These are phyloP conservation scores for Aquanectria penicillioides DNA, from an alignment of 2,329 filamentous ascomycete species.

Conservation along the genomic window DNA sequence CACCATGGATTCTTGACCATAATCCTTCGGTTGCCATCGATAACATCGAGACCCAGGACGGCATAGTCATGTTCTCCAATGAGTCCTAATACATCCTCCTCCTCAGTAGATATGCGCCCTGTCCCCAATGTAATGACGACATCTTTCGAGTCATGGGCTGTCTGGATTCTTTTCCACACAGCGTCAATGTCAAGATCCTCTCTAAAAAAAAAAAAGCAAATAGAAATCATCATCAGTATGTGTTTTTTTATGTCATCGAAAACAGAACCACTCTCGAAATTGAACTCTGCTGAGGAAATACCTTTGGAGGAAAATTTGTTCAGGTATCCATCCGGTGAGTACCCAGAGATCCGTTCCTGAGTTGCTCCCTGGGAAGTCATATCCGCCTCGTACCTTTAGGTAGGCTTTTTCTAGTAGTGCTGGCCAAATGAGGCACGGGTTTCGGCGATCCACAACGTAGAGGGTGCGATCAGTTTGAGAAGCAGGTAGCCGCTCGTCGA, in stretches of 20 bases:
- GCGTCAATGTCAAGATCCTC: slow-evolving; percentile 81
- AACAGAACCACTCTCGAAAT: too few relatives aligned
- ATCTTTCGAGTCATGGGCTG: slow-evolving; percentile 79
- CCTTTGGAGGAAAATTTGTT: slow-evolving; percentile 91
- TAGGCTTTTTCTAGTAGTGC: slow-evolving; percentile 96
- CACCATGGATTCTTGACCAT: slow-evolving; percentile 98
- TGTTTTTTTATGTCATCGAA: too few relatives aligned
- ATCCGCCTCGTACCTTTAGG: slow-evolving; percentile 92
- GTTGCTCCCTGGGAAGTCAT: slow-evolving; percentile 97
- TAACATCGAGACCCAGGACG: slow-evolving; percentile 78
- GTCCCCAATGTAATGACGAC: slow-evolving; percentile 92
- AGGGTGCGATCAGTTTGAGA: slow-evolving; percentile 80
- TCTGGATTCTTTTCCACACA: slow-evolving; percentile 81
- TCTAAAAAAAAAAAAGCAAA: slow-evolving; percentile 51
- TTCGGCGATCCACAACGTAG: slow-evolving; percentile 87
- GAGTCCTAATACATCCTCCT: slow-evolving; percentile 83
- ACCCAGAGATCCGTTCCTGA: slow-evolving; percentile 95
- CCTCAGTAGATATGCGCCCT: slow-evolving; percentile 78
- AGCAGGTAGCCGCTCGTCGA: slow-evolving; percentile 87
- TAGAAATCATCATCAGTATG: background rate
- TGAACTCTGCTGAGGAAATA: too few relatives aligned
- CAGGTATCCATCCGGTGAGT: slow-evolving; percentile 94
- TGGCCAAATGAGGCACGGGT: slow-evolving; percentile 87
- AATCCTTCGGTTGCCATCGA: slow-evolving; percentile 71
- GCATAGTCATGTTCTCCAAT: slow-evolving; percentile 95